Base-by-base conservation (phyloP, 2,329 filamentous ascomycete species). In the Sclerotinia nivalis region DNA sequence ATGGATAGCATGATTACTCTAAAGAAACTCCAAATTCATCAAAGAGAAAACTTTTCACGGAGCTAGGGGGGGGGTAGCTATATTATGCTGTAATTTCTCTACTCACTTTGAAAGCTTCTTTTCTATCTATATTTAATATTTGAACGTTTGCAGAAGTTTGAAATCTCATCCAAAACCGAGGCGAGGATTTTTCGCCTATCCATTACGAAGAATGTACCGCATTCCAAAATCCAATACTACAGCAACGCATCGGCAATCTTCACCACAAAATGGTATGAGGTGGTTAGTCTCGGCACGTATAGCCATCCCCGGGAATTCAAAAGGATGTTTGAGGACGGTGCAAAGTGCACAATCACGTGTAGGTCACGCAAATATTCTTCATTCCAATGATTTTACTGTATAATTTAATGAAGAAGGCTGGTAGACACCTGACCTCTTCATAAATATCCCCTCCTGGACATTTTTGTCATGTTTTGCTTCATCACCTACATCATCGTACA, bases 361-460 rank as follows among this genome's bases (percentile, higher is more conserved):
- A 70, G 37, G 60, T 67, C 67, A 65, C 55, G 61, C 31, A 68
- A 72, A 47, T 65, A n/a, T 49, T 55, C 34, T 58, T 66, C 70
- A 71, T 75, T 75, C 74, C 71, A 71, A 45, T 59, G 69, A 34
- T 50, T 50, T 69, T 45, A 67, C 68, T 71, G 69, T 71, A 60
- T 61, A 56, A 68, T 66, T 59, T 76, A 76, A 74, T 74, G 70
- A 70, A 73, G 75, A 75, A 71, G 75, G 76, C 72, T 76, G 75
- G 75, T 66, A 70, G 60, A 60, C 71, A 71, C 49, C 68, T 73
- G 71, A 72, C 69, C 70, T 59, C 20, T 73, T 71, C 73, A 77
- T 78, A 78, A 77, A 74, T 77, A 77, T 73, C 72, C 60, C 69
- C 71, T 72, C 69, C 72, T 65, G 60, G 71, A 72, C 72, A 71